A percentile compares a stretch with the other conserved stretches of the same genome.
Conservation (phyloP, 1,284 basidiomycete genomes). For the Naganishia sp. region DNA sequence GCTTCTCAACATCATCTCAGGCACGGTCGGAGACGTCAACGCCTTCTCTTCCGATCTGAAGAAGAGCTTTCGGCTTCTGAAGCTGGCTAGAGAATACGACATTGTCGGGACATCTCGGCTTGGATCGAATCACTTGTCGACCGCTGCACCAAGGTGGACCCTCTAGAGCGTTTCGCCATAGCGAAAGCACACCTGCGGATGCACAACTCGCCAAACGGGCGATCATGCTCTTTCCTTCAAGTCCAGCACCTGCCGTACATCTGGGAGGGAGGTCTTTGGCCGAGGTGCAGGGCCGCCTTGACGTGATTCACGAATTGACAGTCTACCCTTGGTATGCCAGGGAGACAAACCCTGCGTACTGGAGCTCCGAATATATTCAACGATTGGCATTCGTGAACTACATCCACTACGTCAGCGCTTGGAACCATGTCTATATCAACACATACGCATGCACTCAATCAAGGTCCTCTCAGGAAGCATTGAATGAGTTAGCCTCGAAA, state of each 20-base stretch:
- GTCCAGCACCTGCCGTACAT: background rate
- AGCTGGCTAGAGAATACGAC: slow-evolving; percentile 1
- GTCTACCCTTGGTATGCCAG: background rate
- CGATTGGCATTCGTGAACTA: background rate
- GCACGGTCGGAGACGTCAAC: background rate
- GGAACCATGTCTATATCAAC: background rate
- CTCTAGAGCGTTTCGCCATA: background rate
- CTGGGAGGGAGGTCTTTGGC: background rate
- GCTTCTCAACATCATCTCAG: background rate
- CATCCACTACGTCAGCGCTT: background rate
- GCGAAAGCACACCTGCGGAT: background rate
- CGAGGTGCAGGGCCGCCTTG: background rate
- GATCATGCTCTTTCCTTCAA: background rate
- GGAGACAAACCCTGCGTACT: background rate
- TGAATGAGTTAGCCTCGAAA: too few species aligned
- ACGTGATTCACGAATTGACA: background rate
- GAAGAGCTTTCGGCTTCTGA: background rate
- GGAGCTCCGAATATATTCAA: background rate
- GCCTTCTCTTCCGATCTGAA: too few species aligned
- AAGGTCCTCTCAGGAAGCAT: too few species aligned
- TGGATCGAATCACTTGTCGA: background rate
- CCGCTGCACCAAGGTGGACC: background rate
- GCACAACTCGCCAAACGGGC: slow-evolving; percentile 1
- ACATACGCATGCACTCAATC: background rate
- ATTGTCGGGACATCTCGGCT: background rate